Evolutionary conservation across 2,329 filamentous ascomycete genomes (phyloP).

Genomic region (Claviceps citrina): DNA sequence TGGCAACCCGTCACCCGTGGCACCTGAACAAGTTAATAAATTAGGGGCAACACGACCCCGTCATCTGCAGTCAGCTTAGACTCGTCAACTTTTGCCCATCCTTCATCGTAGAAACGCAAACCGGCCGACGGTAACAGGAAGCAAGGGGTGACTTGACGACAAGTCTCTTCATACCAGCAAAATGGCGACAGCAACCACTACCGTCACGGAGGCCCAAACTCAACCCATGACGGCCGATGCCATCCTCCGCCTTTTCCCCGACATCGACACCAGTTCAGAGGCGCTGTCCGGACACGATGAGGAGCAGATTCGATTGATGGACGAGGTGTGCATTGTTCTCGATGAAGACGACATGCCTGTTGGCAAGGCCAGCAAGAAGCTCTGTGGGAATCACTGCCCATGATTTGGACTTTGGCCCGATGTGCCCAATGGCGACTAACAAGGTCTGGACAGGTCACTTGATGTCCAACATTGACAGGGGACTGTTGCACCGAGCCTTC

Average conservation of each 20-base stretch:
- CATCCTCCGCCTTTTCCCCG: slow-evolving; percentile 77
- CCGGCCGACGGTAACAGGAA: too few species aligned
- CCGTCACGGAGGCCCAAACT: slow-evolving; percentile 28
- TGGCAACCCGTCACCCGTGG: too few species aligned
- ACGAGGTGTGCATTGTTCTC: slow-evolving; percentile 94
- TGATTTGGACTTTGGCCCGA: not conserved
- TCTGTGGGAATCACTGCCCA: slow-evolving; percentile 47
- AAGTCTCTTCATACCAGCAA: not conserved
- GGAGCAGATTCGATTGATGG: slow-evolving; percentile 96
- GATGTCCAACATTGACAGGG: slow-evolving; percentile 97
- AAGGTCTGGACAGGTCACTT: slow-evolving; percentile 56
- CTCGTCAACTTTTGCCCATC: not conserved
- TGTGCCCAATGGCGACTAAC: not conserved
- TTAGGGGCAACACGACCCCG: too few species aligned
- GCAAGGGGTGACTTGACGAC: not conserved
- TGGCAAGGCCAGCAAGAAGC: slow-evolving; percentile 94
- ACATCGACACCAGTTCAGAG: slow-evolving; percentile 54
- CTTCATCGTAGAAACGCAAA: not conserved
- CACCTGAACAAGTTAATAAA: too few species aligned
- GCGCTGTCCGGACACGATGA: slow-evolving; percentile 86
- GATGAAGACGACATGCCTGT: slow-evolving; percentile 87
- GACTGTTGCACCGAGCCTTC: slow-evolving; percentile 90
- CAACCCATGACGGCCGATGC: slow-evolving; percentile 69
- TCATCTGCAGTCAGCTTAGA: too few species aligned
- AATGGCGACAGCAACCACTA: slow-evolving; percentile 22